phyloP scores from a whole-genome alignment of 2,329 filamentous ascomycete genomes.

The Hypoxylon sp. region DNA sequence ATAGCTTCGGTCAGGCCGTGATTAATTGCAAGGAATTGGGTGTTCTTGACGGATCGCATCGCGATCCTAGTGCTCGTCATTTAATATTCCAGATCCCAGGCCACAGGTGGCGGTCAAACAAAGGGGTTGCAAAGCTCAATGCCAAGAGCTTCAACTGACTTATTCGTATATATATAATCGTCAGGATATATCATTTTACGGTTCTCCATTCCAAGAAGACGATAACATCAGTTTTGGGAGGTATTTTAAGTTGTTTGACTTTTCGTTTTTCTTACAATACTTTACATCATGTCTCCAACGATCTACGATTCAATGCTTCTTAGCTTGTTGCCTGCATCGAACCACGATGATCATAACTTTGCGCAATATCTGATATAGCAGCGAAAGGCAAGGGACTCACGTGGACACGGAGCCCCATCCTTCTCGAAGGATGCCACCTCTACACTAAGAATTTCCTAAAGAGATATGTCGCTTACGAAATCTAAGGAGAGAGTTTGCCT shows the following conservation, averaged over 20 bases:
- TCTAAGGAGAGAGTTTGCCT: conserved; percentile 30
- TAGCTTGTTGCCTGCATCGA: conserved; percentile 18
- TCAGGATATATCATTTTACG: neutral
- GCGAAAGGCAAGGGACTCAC: conserved; percentile 24
- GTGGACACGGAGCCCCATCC: conserved; percentile 16
- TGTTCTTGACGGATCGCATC: conserved; percentile 26
- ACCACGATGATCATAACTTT: conserved; percentile 30
- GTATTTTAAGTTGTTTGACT: neutral
- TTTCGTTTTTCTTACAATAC: neutral
- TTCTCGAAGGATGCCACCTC: conserved; percentile 26
- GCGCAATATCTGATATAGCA: conserved; percentile 19
- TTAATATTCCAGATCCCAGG: conserved; percentile 21
- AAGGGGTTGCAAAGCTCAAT: neutral
- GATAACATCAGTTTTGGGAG: neutral
- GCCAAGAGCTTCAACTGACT: neutral
- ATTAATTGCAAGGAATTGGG: conserved; percentile 26
- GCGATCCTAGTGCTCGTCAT: conserved; percentile 26
- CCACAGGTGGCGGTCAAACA: neutral
- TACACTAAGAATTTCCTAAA: conserved; percentile 22
- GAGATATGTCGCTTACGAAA: conserved; percentile 10
- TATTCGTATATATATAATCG: neutral
- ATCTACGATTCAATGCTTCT: conserved; percentile 36
- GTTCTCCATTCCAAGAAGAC: conserved; percentile 1
- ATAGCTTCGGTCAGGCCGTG: conserved; percentile 28
- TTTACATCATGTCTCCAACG: conserved; percentile 23